These are phyloP conservation scores for Yarrowia sp. DNA, from an alignment of 805 yeast genomes.

Conservation along the genomic window DNA sequence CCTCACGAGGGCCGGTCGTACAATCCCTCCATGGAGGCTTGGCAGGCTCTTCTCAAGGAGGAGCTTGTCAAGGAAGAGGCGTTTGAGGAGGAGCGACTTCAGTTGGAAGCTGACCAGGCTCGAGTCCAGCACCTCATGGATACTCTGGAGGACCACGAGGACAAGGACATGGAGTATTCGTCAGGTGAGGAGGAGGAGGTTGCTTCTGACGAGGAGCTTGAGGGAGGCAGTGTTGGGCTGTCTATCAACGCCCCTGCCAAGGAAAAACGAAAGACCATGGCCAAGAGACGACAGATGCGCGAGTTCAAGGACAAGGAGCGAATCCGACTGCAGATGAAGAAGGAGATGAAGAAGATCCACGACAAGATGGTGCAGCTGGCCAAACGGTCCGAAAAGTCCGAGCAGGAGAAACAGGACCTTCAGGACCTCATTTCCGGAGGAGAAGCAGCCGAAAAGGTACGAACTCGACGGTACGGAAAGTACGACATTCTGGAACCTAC, in stretches of 20 bases:
- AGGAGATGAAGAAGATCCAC: slow-evolving; percentile 57
- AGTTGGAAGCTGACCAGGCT: slow-evolving; percentile 58
- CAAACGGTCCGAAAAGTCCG: slow-evolving; percentile 36
- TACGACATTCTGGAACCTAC: slow-evolving; percentile 47
- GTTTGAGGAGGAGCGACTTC: slow-evolving; percentile 60
- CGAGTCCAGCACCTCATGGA: slow-evolving; percentile 64
- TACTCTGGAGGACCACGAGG: slow-evolving; percentile 42
- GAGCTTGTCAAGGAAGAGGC: slow-evolving; percentile 66
- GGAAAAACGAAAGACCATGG: slow-evolving; percentile 67
- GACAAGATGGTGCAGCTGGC: slow-evolving; percentile 57
- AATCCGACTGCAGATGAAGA: slow-evolving; percentile 33
- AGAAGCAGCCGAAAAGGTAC: slow-evolving; percentile 35
- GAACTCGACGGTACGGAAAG: slow-evolving; percentile 43
- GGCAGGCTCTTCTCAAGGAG: slow-evolving; percentile 67
- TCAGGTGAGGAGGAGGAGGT: slow-evolving; percentile 35
- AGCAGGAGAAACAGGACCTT: slow-evolving; percentile 29
- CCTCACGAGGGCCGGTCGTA: slow-evolving; percentile 91
- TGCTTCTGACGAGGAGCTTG: slow-evolving; percentile 40
- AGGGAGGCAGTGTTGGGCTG: slow-evolving; percentile 41
- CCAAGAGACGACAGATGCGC: slow-evolving; percentile 69
- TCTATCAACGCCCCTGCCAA: slow-evolving; percentile 71
- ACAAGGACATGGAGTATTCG: slow-evolving; percentile 27
- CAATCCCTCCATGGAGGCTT: slow-evolving; percentile 79
- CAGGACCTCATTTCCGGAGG: slow-evolving; percentile 28
- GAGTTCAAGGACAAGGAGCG: slow-evolving; percentile 55